Evolutionary conservation across 768 basidiomycete genomes (phyloP).

Genomic region (Chalciporus chontae): DNA sequence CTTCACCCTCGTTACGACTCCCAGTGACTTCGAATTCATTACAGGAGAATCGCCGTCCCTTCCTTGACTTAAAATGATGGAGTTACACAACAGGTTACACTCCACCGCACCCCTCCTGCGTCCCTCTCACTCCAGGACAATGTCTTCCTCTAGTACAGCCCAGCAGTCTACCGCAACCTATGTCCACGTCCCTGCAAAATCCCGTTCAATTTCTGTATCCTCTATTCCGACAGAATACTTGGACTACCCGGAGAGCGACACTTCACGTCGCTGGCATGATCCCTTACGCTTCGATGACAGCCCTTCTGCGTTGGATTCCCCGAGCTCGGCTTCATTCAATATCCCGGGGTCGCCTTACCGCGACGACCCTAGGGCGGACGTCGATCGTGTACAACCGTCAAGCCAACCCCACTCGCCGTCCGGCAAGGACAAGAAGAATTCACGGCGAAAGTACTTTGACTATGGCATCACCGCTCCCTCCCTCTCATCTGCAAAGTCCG

Average conservation of each 20-base stretch:
- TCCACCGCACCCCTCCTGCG: not conserved
- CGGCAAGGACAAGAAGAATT: slow-evolving; percentile 11
- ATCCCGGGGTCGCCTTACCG: not conserved
- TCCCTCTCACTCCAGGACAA: not conserved
- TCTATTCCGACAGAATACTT: too few relatives aligned
- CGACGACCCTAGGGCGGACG: slow-evolving; percentile 4
- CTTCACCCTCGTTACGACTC: too few relatives aligned
- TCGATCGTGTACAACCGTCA: not conserved
- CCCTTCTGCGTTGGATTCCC: not conserved
- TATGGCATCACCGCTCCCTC: slow-evolving; percentile 11
- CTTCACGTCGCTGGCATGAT: too few relatives aligned
- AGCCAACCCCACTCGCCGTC: not conserved
- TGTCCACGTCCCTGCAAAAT: not conserved
- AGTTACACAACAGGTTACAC: not conserved
- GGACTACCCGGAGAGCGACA: too few relatives aligned
- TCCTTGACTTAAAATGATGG: not conserved
- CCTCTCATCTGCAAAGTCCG: slow-evolving; percentile 3
- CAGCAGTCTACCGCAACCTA: too few relatives aligned
- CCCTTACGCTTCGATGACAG: too few relatives aligned
- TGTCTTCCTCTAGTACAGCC: not conserved
- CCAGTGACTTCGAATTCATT: too few relatives aligned
- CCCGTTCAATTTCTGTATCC: too few relatives aligned
- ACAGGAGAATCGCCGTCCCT: not conserved
- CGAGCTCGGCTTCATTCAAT: not conserved
- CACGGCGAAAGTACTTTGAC: slow-evolving; percentile 23